Conservation (phyloP, 2,329 filamentous ascomycete genomes). For the Trichoderma sp. region DNA sequence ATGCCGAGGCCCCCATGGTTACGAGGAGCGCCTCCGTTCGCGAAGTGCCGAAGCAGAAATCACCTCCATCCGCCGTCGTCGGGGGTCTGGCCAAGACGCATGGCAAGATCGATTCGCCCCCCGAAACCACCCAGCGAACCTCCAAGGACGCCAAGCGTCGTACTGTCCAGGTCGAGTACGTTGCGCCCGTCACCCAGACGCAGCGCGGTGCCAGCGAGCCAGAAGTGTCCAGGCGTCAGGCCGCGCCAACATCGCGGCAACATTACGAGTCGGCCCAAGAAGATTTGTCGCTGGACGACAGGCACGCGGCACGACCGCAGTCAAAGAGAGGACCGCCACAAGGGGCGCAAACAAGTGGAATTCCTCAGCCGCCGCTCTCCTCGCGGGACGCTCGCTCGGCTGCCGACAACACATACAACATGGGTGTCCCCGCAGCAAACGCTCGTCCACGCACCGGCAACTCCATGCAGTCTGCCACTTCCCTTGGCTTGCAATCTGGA, state of each 20-base stretch:
- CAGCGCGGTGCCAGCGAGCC: slow-evolving; percentile 60
- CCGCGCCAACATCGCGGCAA: slow-evolving; percentile 45
- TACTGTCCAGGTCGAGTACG: slow-evolving; percentile 97
- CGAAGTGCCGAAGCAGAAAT: slow-evolving; percentile 74
- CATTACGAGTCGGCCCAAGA: slow-evolving; percentile 43
- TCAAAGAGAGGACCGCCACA: slow-evolving; percentile 50
- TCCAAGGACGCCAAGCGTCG: slow-evolving; percentile 88
- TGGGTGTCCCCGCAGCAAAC: slow-evolving; percentile 47
- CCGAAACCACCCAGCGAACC: slow-evolving; percentile 58
- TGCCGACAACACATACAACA: slow-evolving; percentile 48
- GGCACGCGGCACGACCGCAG: slow-evolving; percentile 52
- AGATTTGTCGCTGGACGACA: slow-evolving; percentile 50
- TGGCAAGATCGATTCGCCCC: slow-evolving; percentile 70
- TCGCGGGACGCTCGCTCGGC: slow-evolving; percentile 44
- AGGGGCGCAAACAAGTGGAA: slow-evolving; percentile 43
- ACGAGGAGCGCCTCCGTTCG: slow-evolving; percentile 91
- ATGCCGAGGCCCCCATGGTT: slow-evolving; percentile 61
- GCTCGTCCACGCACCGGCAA: slow-evolving; percentile 77
- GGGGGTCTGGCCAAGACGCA: slow-evolving; percentile 73
- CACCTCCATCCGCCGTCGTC: slow-evolving; percentile 50
- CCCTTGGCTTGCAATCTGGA: slow-evolving; percentile 68
- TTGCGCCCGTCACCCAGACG: slow-evolving; percentile 85
- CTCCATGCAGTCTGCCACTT: slow-evolving; percentile 69
- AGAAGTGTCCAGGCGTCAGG: slow-evolving; percentile 34
- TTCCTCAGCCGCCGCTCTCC: slow-evolving; percentile 33